phyloP scores from a whole-genome alignment of 176 grass and related monocot species.

The Eragrostis nindensis region DNA sequence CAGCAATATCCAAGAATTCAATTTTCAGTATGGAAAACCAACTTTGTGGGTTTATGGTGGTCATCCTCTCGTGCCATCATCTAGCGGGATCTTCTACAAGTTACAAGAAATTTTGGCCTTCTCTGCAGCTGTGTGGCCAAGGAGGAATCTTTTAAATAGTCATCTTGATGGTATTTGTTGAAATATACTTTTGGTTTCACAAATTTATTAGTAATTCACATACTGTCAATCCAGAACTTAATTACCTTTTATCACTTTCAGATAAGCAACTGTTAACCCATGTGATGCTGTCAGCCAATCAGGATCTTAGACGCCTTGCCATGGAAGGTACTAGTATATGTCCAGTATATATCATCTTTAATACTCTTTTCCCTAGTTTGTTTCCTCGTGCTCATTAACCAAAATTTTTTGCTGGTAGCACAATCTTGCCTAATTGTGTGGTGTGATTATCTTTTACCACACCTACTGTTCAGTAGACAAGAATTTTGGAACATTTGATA shows the following conservation, averaged over 20 bases:
- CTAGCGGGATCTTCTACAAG: constrained; percentile 60
- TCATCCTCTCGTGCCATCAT: constrained; percentile 78
- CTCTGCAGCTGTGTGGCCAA: constrained; percentile 63
- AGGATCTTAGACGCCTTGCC: constrained; percentile 66
- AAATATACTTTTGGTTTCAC: constrained; percentile 26
- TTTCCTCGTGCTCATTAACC: background rate
- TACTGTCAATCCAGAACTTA: constrained; percentile 31
- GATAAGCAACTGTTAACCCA: constrained; percentile 55
- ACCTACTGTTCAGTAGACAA: constrained; percentile 1
- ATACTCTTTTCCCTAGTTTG: background rate
- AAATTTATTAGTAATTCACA: background rate
- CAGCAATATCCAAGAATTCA: constrained; percentile 56
- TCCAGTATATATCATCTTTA: background rate
- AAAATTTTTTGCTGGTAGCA: background rate
- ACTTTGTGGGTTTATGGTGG: constrained; percentile 81
- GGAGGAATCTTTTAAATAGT: constrained; percentile 52
- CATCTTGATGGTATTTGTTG: constrained; percentile 59
- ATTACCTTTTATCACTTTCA: constrained; percentile 48
- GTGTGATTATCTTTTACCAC: constrained; percentile 22
- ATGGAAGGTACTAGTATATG: constrained; percentile 61
- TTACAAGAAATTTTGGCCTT: constrained; percentile 70
- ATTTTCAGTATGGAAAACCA: constrained; percentile 58
- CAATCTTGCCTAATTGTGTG: constrained; percentile 5
- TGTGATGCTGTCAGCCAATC: constrained; percentile 62
- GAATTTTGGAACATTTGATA: background rate